Conservation (phyloP, 1,284 basidiomycete genomes). For the Pseudozyma sp. region DNA sequence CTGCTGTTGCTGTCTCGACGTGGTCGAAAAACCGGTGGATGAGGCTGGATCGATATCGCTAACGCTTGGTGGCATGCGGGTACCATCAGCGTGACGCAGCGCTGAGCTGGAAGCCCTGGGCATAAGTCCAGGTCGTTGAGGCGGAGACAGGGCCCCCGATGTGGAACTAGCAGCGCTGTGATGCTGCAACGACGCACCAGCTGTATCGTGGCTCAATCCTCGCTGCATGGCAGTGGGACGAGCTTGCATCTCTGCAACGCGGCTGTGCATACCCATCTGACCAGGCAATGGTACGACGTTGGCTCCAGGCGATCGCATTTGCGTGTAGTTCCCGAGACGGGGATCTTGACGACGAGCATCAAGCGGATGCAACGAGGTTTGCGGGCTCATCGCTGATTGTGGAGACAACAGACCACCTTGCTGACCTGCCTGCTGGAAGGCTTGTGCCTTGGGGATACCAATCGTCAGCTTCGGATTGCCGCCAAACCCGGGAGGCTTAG, state of each 20-base stretch:
- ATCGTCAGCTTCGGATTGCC: constrained; percentile 30
- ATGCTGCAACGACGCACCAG: constrained; percentile 8
- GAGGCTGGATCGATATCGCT: constrained; percentile 36
- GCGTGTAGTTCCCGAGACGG: neutral
- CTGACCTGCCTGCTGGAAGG: constrained; percentile 11
- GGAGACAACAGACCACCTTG: constrained; percentile 18
- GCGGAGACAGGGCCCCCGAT: constrained; percentile 11
- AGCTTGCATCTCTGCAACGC: constrained; percentile 23
- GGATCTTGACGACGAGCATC: constrained; percentile 21
- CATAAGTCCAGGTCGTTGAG: constrained; percentile 25
- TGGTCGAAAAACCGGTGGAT: constrained; percentile 33
- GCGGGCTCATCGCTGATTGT: constrained; percentile 24
- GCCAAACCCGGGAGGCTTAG: constrained; percentile 34
- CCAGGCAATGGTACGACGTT: constrained; percentile 9
- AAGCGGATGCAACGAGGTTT: constrained; percentile 12
- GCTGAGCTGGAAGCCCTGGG: constrained; percentile 28
- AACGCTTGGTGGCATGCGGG: constrained; percentile 1
- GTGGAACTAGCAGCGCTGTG: neutral
- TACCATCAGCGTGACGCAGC: constrained; percentile 19
- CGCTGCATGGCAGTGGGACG: constrained; percentile 27
- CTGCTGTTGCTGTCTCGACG: constrained; percentile 4
- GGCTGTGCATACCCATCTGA: constrained; percentile 9
- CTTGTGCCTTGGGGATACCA: constrained; percentile 30
- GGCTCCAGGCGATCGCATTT: constrained; percentile 8
- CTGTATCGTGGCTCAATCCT: constrained; percentile 28